phyloP scores from a whole-genome alignment of 306 rosid species.

The Cicer judaicum region DNA sequence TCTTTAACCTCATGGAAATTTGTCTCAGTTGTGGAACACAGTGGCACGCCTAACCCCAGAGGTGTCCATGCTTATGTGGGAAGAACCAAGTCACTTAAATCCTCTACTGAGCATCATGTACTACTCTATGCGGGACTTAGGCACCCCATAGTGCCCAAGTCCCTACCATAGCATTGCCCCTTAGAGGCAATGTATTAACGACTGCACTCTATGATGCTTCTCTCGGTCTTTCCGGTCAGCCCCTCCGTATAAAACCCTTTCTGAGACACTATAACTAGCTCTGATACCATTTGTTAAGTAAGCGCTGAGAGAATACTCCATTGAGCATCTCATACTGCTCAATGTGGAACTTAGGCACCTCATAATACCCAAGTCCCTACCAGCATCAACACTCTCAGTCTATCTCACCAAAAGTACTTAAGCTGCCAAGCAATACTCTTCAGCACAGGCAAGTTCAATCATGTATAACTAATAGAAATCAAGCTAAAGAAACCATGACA shows the following conservation, averaged over 20 bases:
- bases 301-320: background rate
- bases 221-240: background rate
- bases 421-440: too few relatives aligned
- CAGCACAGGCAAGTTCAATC: too few relatives aligned
- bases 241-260: background rate
- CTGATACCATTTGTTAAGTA: background rate
- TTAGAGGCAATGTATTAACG: background rate
- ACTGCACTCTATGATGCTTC: background rate
- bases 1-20: too few relatives aligned
- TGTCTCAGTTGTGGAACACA: too few relatives aligned
- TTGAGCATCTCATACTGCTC: background rate
- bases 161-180: background rate
- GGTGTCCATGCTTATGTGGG: too few relatives aligned
- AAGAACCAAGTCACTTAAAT: background rate
- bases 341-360: background rate
- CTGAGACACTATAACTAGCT: background rate
- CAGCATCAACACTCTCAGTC: background rate
- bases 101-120: background rate
- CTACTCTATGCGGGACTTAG: background rate
- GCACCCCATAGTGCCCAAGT: background rate
- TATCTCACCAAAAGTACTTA: background rate
- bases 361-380: background rate
- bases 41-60: too few relatives aligned
- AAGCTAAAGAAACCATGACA: conserved; percentile 33
- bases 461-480: too few relatives aligned